These are phyloP conservation scores for Aspergillus amoenus DNA, from an alignment of 2,329 filamentous ascomycete species.

Conservation along the genomic window DNA sequence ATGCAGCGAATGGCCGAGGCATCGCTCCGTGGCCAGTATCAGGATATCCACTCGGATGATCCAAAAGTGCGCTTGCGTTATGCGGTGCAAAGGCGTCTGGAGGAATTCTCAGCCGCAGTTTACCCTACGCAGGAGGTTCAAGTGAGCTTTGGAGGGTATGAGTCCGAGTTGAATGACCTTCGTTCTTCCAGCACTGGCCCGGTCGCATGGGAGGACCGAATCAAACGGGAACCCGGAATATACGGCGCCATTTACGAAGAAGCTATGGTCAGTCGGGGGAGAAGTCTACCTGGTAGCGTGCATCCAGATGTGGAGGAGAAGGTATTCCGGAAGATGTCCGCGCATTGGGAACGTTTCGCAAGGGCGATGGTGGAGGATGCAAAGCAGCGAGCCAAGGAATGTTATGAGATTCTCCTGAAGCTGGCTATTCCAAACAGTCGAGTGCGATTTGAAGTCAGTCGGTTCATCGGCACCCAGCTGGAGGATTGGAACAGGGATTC, in stretches of 20 bases:
- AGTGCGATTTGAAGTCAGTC: conserved; percentile 12
- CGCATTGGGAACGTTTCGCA: conserved; percentile 8
- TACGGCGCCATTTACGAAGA: conserved; percentile 12
- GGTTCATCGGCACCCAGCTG: not conserved
- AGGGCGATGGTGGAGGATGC: conserved; percentile 4
- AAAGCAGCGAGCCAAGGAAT: not conserved
- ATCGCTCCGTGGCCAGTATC: conserved; percentile 14
- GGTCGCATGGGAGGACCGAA: not conserved
- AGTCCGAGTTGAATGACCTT: not conserved
- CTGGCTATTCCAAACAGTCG: conserved; percentile 15
- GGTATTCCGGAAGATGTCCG: conserved; percentile 11
- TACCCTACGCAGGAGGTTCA: not conserved
- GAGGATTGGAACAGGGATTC: conserved; percentile 12
- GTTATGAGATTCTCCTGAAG: conserved; percentile 6
- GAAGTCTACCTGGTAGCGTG: conserved; percentile 13
- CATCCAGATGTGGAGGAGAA: conserved; percentile 16
- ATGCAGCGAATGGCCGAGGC: conserved; percentile 18
- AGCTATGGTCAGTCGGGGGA: conserved; percentile 11
- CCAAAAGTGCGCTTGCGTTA: conserved; percentile 5
- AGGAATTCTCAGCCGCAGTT: not conserved
- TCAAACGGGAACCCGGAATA: not conserved
- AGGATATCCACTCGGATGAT: conserved; percentile 12
- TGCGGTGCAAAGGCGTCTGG: not conserved
- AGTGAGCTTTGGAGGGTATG: not conserved
- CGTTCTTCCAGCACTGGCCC: not conserved